phyloP scores from a whole-genome alignment of 2,329 filamentous ascomycete genomes.

The Arthroderma sp. region DNA sequence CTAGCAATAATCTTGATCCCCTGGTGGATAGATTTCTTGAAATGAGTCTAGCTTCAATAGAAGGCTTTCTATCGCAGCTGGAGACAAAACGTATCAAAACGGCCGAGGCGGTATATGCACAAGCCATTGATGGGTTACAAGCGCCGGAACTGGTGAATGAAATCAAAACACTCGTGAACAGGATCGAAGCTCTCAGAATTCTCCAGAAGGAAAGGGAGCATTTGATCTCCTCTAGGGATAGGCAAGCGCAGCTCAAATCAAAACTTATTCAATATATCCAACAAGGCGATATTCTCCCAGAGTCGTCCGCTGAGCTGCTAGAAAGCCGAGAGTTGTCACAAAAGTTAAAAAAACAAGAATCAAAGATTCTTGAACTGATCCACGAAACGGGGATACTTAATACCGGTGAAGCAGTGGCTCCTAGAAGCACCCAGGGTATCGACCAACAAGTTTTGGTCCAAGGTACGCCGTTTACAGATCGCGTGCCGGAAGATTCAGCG shows the following conservation, averaged over 20 bases:
- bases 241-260: slow-evolving; percentile 23
- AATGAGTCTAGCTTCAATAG: slow-evolving; percentile 17
- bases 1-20: slow-evolving; percentile 11
- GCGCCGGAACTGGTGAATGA: slow-evolving; percentile 22
- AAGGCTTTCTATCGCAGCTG: slow-evolving; percentile 17
- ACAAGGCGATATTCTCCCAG: slow-evolving; percentile 20
- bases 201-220: slow-evolving; percentile 18
- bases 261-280: slow-evolving; percentile 24
- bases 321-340: slow-evolving; percentile 21
- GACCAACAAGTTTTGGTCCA: slow-evolving; percentile 9
- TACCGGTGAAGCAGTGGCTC: not conserved
- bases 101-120: slow-evolving; percentile 25
- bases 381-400: slow-evolving; percentile 18
- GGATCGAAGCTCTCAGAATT: slow-evolving; percentile 25
- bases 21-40: slow-evolving; percentile 21
- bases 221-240: slow-evolving; percentile 17
- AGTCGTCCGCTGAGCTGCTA: slow-evolving; percentile 21
- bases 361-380: slow-evolving; percentile 23
- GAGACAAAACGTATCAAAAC: slow-evolving; percentile 21
- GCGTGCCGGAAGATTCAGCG: slow-evolving; percentile 1
- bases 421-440: not conserved
- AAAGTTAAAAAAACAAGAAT: slow-evolving; percentile 23
- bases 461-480: slow-evolving; percentile 8
- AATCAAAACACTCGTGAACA: slow-evolving; percentile 23
- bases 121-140: slow-evolving; percentile 23